A percentile compares a stretch with the other conserved stretches of the same genome.
phyloP scores from a whole-genome alignment of 2,329 filamentous ascomycete genomes.

The Monosporascus sp. region DNA sequence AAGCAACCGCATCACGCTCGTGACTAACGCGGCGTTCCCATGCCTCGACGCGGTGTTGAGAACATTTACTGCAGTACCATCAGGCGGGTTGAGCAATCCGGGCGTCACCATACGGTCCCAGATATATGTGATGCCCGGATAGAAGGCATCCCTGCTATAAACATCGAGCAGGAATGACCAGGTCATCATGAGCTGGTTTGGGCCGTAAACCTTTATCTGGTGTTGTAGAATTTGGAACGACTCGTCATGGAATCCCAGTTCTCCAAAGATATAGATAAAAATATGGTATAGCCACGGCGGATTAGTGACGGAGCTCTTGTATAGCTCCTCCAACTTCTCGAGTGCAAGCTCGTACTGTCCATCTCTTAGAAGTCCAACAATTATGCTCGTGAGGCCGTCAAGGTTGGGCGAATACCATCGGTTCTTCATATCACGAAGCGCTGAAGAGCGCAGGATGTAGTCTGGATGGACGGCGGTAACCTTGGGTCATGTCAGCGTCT shows the following conservation, averaged over 20 bases:
- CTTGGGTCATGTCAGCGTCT: slow-evolving; percentile 29
- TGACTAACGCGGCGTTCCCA: slow-evolving; percentile 63
- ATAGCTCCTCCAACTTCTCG: slow-evolving; percentile 62
- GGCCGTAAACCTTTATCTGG: slow-evolving; percentile 40
- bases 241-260: slow-evolving; percentile 70
- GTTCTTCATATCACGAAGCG: slow-evolving; percentile 69
- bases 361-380: slow-evolving; percentile 72
- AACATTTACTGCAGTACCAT: slow-evolving; percentile 61
- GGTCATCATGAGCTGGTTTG: slow-evolving; percentile 41
- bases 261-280: slow-evolving; percentile 67
- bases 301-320: slow-evolving; percentile 47
- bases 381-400: slow-evolving; percentile 60
- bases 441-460: slow-evolving; percentile 65
- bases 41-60: slow-evolving; percentile 66
- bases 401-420: slow-evolving; percentile 63
- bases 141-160: slow-evolving; percentile 60
- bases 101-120: slow-evolving; percentile 63
- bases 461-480: slow-evolving; percentile 80
- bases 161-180: slow-evolving; percentile 71
- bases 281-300: slow-evolving; percentile 74
- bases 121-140: slow-evolving; percentile 59
- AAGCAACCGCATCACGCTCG: slow-evolving; percentile 64
- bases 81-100: slow-evolving; percentile 55
- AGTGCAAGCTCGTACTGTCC: slow-evolving; percentile 78
- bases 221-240: slow-evolving; percentile 63